Conservation (phyloP, 1,139 yeast species). For the Taphrina populina region DNA sequence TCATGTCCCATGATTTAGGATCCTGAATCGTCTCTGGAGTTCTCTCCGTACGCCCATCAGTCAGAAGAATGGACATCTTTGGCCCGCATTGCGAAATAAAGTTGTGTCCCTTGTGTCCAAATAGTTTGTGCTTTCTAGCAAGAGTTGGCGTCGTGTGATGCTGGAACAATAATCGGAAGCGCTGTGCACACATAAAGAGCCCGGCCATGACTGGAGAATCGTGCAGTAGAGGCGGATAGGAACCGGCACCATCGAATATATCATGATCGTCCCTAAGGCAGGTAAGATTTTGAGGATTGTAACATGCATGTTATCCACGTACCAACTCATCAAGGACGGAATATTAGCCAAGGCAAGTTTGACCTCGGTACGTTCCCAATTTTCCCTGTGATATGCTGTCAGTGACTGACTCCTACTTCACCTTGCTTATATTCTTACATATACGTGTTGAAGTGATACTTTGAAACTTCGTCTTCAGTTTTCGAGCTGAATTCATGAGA, state of each 20-base stretch:
- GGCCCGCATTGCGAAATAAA: constrained; percentile 55
- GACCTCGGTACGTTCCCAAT: constrained; percentile 33
- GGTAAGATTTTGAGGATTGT: too few relatives aligned
- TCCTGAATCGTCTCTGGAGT: constrained; percentile 60
- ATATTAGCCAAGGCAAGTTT: constrained; percentile 29
- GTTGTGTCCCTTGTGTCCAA: constrained; percentile 42
- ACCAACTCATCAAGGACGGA: constrained; percentile 28
- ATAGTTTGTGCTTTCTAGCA: constrained; percentile 37
- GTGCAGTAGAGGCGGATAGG: constrained; percentile 78
- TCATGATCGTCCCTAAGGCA: constrained; percentile 21
- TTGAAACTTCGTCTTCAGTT: constrained; percentile 24
- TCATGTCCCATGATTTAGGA: constrained; percentile 55
- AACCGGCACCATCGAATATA: constrained; percentile 92
- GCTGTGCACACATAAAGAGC: constrained; percentile 75
- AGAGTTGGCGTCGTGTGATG: constrained; percentile 63
- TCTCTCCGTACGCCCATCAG: constrained; percentile 93
- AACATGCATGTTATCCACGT: background rate
- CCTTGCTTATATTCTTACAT: too few relatives aligned
- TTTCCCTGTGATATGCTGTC: constrained; percentile 10
- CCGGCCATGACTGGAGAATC: constrained; percentile 61
- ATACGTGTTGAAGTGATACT: constrained; percentile 20
- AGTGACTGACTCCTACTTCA: too few relatives aligned
- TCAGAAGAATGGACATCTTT: constrained; percentile 66
- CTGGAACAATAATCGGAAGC: constrained; percentile 86
- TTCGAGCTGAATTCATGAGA: constrained; percentile 26